Evolutionary conservation across 225 moss, liverwort and hornwort species (phyloP), one percentile per base, ranked within the genome.

Genomic region (Antitrichia curtipendula): DNA sequence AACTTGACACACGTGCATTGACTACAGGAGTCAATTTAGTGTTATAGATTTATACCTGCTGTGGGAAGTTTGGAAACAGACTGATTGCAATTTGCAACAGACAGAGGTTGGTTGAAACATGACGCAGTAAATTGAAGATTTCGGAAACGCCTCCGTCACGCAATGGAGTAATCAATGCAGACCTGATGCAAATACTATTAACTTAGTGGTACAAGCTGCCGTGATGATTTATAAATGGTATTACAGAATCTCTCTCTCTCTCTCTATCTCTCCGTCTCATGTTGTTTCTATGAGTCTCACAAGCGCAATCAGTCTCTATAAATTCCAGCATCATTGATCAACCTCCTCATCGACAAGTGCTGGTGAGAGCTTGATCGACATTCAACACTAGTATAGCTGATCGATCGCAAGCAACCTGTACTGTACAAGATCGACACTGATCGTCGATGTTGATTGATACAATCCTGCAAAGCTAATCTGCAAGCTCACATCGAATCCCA

Each of bases 331-430:
- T 74, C 90, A 53, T n/a, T n/a, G n/a, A n/a, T 84, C 81, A 73
- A 82, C 38, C 84, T 68, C 78, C 59, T 88, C 74, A 5, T 34
- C 81, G 49, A 49, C 49, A 61, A 83, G 74, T 83, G 79, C 79
- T 59, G 72, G 79, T 65, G 83, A 79, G 73, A 54, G 49, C 82
- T 43, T 62, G 13, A 36, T 82, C 58, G 78, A 86, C 66, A 63
- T 68, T 65, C 73, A 69, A 82, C 66, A 66, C 82, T 53, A 36
- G 63, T 63, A n/a, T 16, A 61, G 81, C 61, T 61, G 68, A 71
- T 66, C 73, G 75, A 74, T 80, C 80, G 68, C 60, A 89, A 89
- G 86, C 84, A 87, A 71, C 84, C 75, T 89, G 88, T 74, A 75
- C 75, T 89, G 88, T 74, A 75, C 85, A 45, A 85, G 86, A 89